These are phyloP conservation scores for Trichoderma cornu-damae DNA, from an alignment of 2,329 filamentous ascomycete genomes.

Conservation along the genomic window DNA sequence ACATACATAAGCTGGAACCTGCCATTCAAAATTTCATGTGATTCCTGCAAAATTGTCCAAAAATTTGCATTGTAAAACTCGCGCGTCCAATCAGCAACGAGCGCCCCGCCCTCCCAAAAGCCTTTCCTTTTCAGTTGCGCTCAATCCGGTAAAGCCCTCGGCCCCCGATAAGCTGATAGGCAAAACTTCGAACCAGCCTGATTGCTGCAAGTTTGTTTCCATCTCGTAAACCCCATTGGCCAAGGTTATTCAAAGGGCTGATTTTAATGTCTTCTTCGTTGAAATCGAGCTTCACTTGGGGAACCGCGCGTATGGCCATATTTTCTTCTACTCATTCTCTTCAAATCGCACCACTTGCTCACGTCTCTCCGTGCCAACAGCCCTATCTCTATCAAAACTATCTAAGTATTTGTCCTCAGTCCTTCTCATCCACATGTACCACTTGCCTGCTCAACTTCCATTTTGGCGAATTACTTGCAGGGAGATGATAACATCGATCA, in stretches of 20 bases:
- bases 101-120: not conserved
- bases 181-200: constrained; percentile 1
- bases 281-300: not conserved
- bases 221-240: not conserved
- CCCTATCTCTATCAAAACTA: not conserved
- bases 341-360: not conserved
- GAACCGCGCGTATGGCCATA: not conserved
- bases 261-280: too few species aligned
- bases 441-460: constrained; percentile 11
- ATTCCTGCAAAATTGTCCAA: not conserved
- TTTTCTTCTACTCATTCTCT: constrained; percentile 9
- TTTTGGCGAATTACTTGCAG: constrained; percentile 29
- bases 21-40: constrained; percentile 13
- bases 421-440: not conserved
- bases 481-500: constrained; percentile 30
- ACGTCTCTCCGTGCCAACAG: not conserved
- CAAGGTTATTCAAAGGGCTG: not conserved
- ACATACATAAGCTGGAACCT: not conserved
- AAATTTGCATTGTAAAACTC: too few species aligned
- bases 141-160: not conserved
- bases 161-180: constrained; percentile 10
- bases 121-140: not conserved
- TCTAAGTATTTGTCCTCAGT: not conserved
- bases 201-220: constrained; percentile 16
- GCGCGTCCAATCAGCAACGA: not conserved